Base-by-base conservation (phyloP, 495 filamentous ascomycete species). In the Neurospora sp. region DNA sequence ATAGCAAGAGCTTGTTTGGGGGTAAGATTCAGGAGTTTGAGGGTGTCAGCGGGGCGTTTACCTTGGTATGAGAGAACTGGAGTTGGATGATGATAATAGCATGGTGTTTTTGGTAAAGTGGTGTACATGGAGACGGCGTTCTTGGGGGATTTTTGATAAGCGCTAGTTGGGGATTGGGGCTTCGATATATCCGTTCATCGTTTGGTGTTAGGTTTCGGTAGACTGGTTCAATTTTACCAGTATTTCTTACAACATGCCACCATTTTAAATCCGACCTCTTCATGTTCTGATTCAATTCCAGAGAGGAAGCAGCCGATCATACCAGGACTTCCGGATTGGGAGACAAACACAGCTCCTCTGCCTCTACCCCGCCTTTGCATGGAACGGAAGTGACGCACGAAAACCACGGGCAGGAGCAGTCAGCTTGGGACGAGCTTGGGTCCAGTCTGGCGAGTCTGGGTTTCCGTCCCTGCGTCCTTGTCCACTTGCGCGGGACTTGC, bases 11-110 rank as follows among this genome's bases (percentile, higher is more conserved):
- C 18, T 73, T 90, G 35, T 66, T 66, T 66, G 79, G 83, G 11
- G 94, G 94, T n/a, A 81, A 76, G 22, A 88, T 97, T 66, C 87
- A 84, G 48, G 77, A 85, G 69, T 97, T 98, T 84, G 90, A 94
- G 79, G 94, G 94, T 0, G 84, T 87, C 16, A 93, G 92, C 78
- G 83, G 86, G 40, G 80, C 78, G 73, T 96, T 98, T 83, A 87
- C 78, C 31, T 74, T 87, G 10, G 66, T 80, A 35, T 22, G 69
- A 69, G n/a, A 73, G 75, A 72, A 27, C 10, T 9, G 18, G 27
- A 41, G 12, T 66, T 35, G 27, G 48, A 66, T 18, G 27, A 35
- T 35, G 27, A 61, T 9, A 7, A 16, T 18, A 66, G 53, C 53
- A 35, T 16, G 27, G 53, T 9, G 20, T 22, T 59, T 48, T 59